Evolutionary conservation across 345 rosid species (phyloP).

Genomic region (Hibiscus tridactylites): DNA sequence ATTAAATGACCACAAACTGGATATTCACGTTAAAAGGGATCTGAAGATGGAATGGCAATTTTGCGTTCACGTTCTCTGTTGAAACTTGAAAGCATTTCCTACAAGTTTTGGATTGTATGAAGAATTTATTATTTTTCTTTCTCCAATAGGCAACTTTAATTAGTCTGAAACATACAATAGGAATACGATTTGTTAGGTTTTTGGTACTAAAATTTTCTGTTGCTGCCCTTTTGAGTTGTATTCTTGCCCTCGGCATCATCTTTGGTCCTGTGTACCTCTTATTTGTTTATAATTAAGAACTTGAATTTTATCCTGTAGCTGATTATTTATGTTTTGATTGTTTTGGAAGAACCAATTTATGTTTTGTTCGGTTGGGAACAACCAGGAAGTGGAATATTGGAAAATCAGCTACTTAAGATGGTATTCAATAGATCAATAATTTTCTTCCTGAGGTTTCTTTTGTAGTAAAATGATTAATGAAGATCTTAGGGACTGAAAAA

Average conservation of each 20-base stretch:
- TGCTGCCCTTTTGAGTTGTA: neutral
- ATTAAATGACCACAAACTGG: slow-evolving; percentile 1
- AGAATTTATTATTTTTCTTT: neutral
- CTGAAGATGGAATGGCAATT: neutral
- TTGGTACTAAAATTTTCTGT: neutral
- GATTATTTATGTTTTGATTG: neutral
- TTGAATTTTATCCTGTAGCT: neutral
- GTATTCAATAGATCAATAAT: too few relatives aligned
- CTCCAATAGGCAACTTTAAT: neutral
- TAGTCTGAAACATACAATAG: neutral
- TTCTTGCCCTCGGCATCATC: neutral
- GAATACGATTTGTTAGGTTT: neutral
- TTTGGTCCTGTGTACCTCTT: neutral
- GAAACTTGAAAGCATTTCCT: neutral
- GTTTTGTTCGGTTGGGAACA: neutral
- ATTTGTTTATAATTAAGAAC: neutral
- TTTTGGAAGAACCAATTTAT: neutral
- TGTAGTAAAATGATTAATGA: neutral
- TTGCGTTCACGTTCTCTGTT: neutral
- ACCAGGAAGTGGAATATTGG: neutral
- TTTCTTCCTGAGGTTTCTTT: neutral
- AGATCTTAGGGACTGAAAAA: too few relatives aligned
- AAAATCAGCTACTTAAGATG: neutral
- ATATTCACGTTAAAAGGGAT: neutral
- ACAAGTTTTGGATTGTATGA: neutral